phyloP scores from a whole-genome alignment of 1,284 basidiomycete genomes.

The Cutaneotrichosporon cavernicola region DNA sequence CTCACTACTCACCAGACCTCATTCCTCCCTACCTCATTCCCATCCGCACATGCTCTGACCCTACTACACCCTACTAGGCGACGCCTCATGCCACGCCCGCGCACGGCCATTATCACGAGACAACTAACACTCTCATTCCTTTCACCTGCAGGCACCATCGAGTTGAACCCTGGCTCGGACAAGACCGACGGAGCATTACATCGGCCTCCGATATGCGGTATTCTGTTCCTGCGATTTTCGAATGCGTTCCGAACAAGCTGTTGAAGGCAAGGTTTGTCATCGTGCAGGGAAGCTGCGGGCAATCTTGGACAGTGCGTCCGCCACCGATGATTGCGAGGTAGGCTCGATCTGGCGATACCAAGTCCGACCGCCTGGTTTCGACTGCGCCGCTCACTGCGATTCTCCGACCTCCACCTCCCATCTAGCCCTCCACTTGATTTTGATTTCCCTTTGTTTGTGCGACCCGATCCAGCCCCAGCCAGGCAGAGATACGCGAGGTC shows the following conservation, averaged over 20 bases:
- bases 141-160: not conserved
- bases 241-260: not conserved
- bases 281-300: not conserved
- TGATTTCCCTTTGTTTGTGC: no score
- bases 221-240: not conserved
- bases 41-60: not conserved
- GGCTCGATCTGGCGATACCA: not conserved
- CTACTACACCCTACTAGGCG: not conserved
- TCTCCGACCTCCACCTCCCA: no score
- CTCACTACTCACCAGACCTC: not conserved
- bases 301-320: not conserved
- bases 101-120: not conserved
- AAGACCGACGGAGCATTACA: constrained; percentile 3
- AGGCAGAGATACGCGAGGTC: not conserved
- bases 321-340: not conserved
- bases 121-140: not conserved
- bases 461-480: no score
- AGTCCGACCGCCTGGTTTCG: not conserved
- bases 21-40: not conserved
- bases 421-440: no score
- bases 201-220: not conserved
- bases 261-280: not conserved
- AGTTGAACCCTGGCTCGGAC: not conserved
- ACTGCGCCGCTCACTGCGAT: no score
- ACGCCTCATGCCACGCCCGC: not conserved